Evolutionary conservation across 1,139 yeast species (phyloP).

Genomic region (Zygoascus sp.): DNA sequence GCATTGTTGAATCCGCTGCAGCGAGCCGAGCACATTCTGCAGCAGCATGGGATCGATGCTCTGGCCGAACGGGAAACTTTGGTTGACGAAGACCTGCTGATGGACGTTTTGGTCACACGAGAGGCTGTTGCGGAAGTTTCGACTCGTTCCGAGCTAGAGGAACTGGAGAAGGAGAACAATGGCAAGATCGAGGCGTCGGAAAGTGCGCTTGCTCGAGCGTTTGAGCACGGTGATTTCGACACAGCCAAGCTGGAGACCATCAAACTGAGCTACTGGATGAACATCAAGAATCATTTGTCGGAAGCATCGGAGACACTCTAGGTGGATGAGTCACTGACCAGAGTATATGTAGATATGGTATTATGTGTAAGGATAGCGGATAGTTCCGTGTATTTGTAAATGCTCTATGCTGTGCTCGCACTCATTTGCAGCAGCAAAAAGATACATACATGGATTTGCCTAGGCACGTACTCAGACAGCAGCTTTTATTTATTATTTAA

Average conservation of each 20-base stretch:
- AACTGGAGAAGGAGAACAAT: slow-evolving; percentile 52
- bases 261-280: slow-evolving; percentile 77
- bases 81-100: slow-evolving; percentile 56
- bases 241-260: slow-evolving; percentile 63
- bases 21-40: slow-evolving; percentile 58
- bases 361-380: no score
- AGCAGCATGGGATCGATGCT: slow-evolving; percentile 39
- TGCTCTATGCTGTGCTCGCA: no score
- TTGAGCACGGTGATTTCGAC: slow-evolving; percentile 44
- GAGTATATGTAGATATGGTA: neutral
- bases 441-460: no score
- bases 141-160: slow-evolving; percentile 52
- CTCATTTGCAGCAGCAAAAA: no score
- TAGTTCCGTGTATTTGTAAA: no score
- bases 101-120: slow-evolving; percentile 77
- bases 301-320: slow-evolving; percentile 2
- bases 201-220: slow-evolving; percentile 37
- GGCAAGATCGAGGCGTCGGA: slow-evolving; percentile 46
- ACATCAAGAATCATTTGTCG: slow-evolving; percentile 59
- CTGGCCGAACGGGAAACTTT: slow-evolving; percentile 32
- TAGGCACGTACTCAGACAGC: no score
- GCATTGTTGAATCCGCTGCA: slow-evolving; percentile 64
- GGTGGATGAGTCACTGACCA: neutral
- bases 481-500: no score
- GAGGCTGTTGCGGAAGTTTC: slow-evolving; percentile 66